phyloP scores from a whole-genome alignment of 164 flowering plant genomes.

The Aristolochia californica region DNA sequence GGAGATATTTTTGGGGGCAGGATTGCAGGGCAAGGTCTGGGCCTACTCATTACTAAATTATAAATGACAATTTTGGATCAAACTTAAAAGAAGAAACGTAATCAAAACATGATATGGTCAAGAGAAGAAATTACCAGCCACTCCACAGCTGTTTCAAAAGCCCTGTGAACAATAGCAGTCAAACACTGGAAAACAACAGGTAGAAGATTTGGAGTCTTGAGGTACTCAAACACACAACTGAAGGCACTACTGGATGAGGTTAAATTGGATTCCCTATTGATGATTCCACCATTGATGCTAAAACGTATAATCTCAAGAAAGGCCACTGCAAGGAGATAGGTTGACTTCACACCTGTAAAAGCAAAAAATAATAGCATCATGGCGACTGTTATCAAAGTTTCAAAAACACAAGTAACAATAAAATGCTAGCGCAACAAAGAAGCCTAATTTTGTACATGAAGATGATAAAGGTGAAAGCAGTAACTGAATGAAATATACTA shows the following conservation, averaged over 20 bases:
- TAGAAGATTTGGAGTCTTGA: constrained; percentile 81
- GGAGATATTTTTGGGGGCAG: too few relatives aligned
- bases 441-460: background rate
- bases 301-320: constrained; percentile 91
- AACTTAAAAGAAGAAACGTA: too few relatives aligned
- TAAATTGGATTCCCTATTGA: constrained; percentile 54
- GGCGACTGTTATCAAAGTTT: background rate
- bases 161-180: constrained; percentile 75
- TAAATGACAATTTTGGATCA: too few relatives aligned
- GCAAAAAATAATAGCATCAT: background rate
- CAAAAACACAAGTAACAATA: too few relatives aligned
- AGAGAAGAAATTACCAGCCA: constrained; percentile 66
- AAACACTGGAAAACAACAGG: constrained; percentile 91
- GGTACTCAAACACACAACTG: constrained; percentile 92
- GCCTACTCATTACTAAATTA: too few relatives aligned
- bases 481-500: too few relatives aligned
- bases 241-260: constrained; percentile 84
- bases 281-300: constrained; percentile 97
- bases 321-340: constrained; percentile 95
- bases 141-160: constrained; percentile 73
- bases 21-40: too few relatives aligned
- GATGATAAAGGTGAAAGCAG: background rate
- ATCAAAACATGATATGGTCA: background rate
- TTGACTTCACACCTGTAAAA: constrained; percentile 85
- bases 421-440: too few relatives aligned